Percentiles rank a stretch among this genome's conserved stretches.
phyloP scores from a whole-genome alignment of 2,329 filamentous ascomycete species.

The Verticillium alfalfae region DNA sequence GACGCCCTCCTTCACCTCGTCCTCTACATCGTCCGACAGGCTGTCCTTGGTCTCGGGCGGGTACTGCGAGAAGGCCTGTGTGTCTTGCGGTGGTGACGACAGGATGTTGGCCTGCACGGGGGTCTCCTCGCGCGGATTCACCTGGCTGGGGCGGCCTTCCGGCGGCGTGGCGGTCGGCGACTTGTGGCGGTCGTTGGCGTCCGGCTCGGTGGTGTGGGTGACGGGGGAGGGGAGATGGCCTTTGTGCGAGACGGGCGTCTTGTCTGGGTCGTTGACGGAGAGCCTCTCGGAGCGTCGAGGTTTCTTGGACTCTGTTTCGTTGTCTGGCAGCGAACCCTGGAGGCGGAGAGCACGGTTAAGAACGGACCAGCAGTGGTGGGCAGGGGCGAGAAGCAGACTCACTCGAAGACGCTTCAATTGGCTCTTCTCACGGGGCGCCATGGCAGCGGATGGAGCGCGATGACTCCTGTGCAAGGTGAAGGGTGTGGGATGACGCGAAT shows the following conservation, averaged over 20 bases:
- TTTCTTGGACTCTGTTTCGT: slow-evolving; percentile 70
- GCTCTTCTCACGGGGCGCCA: slow-evolving; percentile 69
- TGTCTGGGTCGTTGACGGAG: slow-evolving; percentile 40
- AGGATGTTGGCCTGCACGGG: slow-evolving; percentile 27
- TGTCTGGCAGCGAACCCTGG: slow-evolving; percentile 62
- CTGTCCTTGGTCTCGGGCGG: slow-evolving; percentile 60
- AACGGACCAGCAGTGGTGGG: slow-evolving; percentile 10
- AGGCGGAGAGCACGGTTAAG: slow-evolving; percentile 15
- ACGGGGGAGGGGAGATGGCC: slow-evolving; percentile 76
- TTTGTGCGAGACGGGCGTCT: slow-evolving; percentile 57
- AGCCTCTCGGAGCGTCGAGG: slow-evolving; percentile 72
- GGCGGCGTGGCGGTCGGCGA: slow-evolving; percentile 68
- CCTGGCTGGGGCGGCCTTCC: slow-evolving; percentile 51
- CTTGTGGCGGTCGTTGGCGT: slow-evolving; percentile 50
- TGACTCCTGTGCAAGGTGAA: neutral
- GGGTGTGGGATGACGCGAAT: neutral
- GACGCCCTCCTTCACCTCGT: slow-evolving; percentile 78
- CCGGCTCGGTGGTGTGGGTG: slow-evolving; percentile 51
- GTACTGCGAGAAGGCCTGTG: slow-evolving; percentile 64
- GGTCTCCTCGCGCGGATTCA: slow-evolving; percentile 43
- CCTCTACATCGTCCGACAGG: slow-evolving; percentile 75
- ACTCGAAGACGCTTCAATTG: slow-evolving; percentile 80
- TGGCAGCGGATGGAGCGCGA: slow-evolving; percentile 16
- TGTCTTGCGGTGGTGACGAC: slow-evolving; percentile 60
- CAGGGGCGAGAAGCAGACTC: slow-evolving; percentile 26